Conservation (phyloP, 2,329 filamentous ascomycete genomes). For the Blastomyces emzantsi region DNA sequence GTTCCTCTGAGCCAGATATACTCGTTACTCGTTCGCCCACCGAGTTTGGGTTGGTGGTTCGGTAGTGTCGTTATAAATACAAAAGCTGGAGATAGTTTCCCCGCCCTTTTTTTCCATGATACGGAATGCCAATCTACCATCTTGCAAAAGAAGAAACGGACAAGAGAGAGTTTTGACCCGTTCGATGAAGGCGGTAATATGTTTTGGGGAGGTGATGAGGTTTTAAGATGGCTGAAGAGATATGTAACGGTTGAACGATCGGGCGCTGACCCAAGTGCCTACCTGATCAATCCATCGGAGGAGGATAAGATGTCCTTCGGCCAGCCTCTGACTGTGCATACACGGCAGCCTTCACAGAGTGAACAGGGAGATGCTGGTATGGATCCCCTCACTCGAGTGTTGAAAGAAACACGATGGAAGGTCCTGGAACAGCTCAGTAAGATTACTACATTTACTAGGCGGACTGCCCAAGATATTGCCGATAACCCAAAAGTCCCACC, state of each 20-base stretch:
- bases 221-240: slow-evolving; percentile 77
- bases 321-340: slow-evolving; percentile 32
- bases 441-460: slow-evolving; percentile 88
- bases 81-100: slow-evolving; percentile 81
- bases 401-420: slow-evolving; percentile 94
- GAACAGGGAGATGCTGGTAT: slow-evolving; percentile 57
- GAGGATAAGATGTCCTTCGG: slow-evolving; percentile 82
- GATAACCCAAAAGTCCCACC: slow-evolving; percentile 88
- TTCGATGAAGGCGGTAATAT: slow-evolving; percentile 71
- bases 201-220: slow-evolving; percentile 97
- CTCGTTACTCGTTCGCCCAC: slow-evolving; percentile 79
- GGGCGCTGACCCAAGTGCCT: slow-evolving; percentile 78
- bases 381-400: slow-evolving; percentile 86
- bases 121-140: slow-evolving; percentile 95
- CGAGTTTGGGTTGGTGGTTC: slow-evolving; percentile 97
- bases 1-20: slow-evolving; percentile 86
- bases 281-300: slow-evolving; percentile 75
- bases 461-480: slow-evolving; percentile 83
- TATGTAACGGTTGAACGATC: slow-evolving; percentile 80
- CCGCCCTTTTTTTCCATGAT: slow-evolving; percentile 95
- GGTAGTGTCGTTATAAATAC: slow-evolving; percentile 92
- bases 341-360: slow-evolving; percentile 20
- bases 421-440: slow-evolving; percentile 95
- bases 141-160: slow-evolving; percentile 77
- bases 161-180: slow-evolving; percentile 78